Evolutionary conservation across 2,329 filamentous ascomycete species (phyloP).

Genomic region (Alternaria ventricosa): DNA sequence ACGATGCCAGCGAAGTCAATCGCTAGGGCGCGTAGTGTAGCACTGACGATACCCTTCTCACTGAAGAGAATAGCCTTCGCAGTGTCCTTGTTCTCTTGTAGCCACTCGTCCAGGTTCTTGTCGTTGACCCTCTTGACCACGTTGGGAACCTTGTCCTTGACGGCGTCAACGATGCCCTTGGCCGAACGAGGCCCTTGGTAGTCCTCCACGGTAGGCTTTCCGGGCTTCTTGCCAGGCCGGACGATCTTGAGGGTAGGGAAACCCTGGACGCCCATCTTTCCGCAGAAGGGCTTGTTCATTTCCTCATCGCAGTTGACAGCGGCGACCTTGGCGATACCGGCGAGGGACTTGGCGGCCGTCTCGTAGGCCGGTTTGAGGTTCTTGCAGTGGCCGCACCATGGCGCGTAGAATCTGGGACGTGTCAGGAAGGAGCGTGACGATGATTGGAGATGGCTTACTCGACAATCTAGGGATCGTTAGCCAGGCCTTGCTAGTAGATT

Average conservation of each 20-base stretch:
- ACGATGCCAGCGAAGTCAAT: conserved; percentile 88
- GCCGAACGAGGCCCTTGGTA: conserved; percentile 85
- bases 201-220: conserved; percentile 83
- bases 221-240: conserved; percentile 79
- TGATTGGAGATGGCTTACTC: conserved; percentile 40
- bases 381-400: conserved; percentile 97
- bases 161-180: conserved; percentile 85
- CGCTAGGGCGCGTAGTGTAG: conserved; percentile 81
- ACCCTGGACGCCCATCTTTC: conserved; percentile 84
- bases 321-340: conserved; percentile 92
- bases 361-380: conserved; percentile 96
- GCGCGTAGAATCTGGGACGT: conserved; percentile 85
- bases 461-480: conserved; percentile 42
- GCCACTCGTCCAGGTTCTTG: conserved; percentile 77
- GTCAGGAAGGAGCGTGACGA: conserved; percentile 7
- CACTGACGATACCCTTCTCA: conserved; percentile 87
- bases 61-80: conserved; percentile 92
- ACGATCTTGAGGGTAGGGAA: conserved; percentile 97
- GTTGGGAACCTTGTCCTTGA: conserved; percentile 89
- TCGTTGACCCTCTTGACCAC: conserved; percentile 83
- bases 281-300: conserved; percentile 86
- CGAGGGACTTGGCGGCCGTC: conserved; percentile 86
- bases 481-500: neutral
- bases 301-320: conserved; percentile 96
- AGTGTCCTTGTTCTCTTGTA: conserved; percentile 69